These are phyloP conservation scores for Fraxinus paxiana DNA, from an alignment of 305 asterid species.

Conservation along the genomic window DNA sequence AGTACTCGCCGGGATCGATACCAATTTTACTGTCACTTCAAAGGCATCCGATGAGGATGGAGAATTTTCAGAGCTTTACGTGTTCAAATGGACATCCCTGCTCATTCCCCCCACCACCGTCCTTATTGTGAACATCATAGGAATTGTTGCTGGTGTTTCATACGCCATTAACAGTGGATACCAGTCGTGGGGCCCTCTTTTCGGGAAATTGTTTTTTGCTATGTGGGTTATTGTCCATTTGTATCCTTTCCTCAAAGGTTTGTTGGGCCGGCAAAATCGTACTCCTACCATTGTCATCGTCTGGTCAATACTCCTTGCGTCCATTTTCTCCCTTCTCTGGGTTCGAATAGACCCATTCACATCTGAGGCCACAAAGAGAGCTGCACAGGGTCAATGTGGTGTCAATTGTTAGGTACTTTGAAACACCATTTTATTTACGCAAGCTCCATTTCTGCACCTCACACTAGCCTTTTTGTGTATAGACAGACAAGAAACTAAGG, in stretches of 20 bases:
- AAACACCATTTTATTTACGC: not conserved
- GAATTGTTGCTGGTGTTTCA: slow-evolving; percentile 62
- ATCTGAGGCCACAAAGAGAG: slow-evolving; percentile 32
- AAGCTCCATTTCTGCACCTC: not conserved
- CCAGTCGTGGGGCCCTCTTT: slow-evolving; percentile 65
- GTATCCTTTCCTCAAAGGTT: slow-evolving; percentile 63
- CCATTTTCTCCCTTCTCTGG: slow-evolving; percentile 64
- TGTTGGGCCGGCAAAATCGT: slow-evolving; percentile 54
- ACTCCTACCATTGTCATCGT: slow-evolving; percentile 65
- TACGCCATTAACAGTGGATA: slow-evolving; percentile 59
- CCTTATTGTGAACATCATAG: slow-evolving; percentile 51
- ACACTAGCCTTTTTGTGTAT: not conserved
- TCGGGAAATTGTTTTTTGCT: slow-evolving; percentile 54
- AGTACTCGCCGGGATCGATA: slow-evolving; percentile 62
- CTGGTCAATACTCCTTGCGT: slow-evolving; percentile 63
- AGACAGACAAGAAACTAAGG: not conserved
- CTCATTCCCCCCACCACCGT: slow-evolving; percentile 66
- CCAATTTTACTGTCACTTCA: slow-evolving; percentile 62
- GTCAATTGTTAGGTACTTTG: slow-evolving; percentile 38
- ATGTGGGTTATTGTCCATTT: slow-evolving; percentile 62
- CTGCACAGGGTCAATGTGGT: slow-evolving; percentile 54
- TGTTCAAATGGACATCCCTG: slow-evolving; percentile 67
- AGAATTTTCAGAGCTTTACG: slow-evolving; percentile 50
- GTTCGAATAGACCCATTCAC: slow-evolving; percentile 61
- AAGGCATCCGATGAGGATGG: slow-evolving; percentile 64